Base-by-base conservation (phyloP, 306 rosid species). In the Mucuna pruriens region DNA sequence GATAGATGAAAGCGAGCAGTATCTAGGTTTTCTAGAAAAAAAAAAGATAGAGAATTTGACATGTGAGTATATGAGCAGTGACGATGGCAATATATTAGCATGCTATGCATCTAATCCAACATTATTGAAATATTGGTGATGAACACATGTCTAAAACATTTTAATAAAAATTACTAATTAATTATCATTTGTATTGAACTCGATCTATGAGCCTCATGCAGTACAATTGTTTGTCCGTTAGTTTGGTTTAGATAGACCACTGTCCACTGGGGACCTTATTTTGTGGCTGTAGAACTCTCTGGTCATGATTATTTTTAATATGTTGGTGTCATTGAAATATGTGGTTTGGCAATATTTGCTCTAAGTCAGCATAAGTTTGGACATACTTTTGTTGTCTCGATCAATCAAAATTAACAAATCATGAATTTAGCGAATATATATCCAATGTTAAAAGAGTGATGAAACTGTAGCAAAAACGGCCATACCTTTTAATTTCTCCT, bases 401-500 rank as follows among this genome's bases (percentile, higher is more conserved):
- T 79, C 83, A 17, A 49, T 34, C 49, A 49, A 42, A 26, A 2
- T 11, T 42, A 69, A 42, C n/a, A 2, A 38, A 55, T 44, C 61
- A 67, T 54, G 70, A 42, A 39, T 34, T 12, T 51, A 45, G 34
- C 54, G 42, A 65, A 55, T 49, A 33, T 22, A 1, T 36, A n/a
- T 36, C 31, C 49, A 60, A 49, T 70, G 66, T 4, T 66, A 10
- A 54, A 65, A 31, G 45, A 45, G 34, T 40, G 80, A 46, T 23
- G 66, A 1, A 74, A 45, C 81, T 84, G 80, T 84, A 34, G 52
- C 69, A 57, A 79, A 45, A 57, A 15, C 84, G 84, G 87, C 87
- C 31, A 51, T 39, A 51, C 6, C 3, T 10, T 52, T n/a, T n/a
- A n/a, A n/a, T n/a, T 57, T 33, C 22, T 33, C 38, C 65, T 42